These are phyloP conservation scores for Pleurozium schreberi DNA, from an alignment of 225 moss, liverwort and hornwort species.

Conservation along the genomic window DNA sequence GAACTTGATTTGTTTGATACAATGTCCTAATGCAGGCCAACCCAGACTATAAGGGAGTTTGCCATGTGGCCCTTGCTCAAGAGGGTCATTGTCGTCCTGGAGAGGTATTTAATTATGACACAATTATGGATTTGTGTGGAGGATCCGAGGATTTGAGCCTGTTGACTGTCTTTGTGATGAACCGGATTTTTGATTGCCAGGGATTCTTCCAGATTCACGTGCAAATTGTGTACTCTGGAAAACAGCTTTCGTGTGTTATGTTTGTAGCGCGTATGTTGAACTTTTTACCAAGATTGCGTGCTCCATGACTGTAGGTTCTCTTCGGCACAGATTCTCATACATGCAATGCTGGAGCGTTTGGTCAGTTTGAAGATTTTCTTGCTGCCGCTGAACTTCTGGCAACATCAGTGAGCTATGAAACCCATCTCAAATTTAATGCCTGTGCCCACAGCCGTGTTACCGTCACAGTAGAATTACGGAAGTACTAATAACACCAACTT, in stretches of 20 bases:
- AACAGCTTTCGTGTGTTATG: background rate
- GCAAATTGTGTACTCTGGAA: background rate
- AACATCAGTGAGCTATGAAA: slow-evolving; percentile 24
- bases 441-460: background rate
- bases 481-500: background rate
- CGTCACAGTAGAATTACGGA: background rate
- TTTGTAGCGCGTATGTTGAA: background rate
- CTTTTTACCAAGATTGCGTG: background rate
- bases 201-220: background rate
- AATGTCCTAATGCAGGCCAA: slow-evolving; percentile 42
- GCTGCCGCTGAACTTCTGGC: slow-evolving; percentile 80
- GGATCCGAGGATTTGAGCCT: background rate
- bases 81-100: slow-evolving; percentile 94
- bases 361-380: slow-evolving; percentile 93
- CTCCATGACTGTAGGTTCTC: slow-evolving; percentile 49
- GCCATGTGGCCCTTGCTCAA: slow-evolving; percentile 86
- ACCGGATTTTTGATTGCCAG: background rate
- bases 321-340: slow-evolving; percentile 95
- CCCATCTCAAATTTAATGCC: background rate
- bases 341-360: slow-evolving; percentile 90
- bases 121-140: background rate
- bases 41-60: slow-evolving; percentile 93
- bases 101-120: slow-evolving; percentile 51
- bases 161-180: background rate
- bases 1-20: background rate